A percentile compares a stretch with the other conserved stretches of the same genome.
phyloP scores from a whole-genome alignment of 148 eudicot species.

The Rhododendron simsii region DNA sequence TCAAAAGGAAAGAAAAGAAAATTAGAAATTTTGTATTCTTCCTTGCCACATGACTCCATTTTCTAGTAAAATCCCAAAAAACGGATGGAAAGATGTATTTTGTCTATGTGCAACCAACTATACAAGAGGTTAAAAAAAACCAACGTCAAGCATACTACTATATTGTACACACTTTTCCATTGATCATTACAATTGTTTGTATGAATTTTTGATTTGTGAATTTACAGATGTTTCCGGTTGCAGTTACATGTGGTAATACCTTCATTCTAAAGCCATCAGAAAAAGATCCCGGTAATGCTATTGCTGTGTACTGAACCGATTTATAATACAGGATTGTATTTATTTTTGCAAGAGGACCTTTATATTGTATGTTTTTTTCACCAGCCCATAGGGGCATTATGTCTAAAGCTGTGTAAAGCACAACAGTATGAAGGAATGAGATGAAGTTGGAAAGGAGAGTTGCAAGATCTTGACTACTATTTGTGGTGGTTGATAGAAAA shows the following conservation, averaged over 20 bases:
- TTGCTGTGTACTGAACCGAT: background rate
- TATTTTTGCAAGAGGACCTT: background rate
- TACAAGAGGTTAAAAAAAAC: background rate
- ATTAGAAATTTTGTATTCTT: background rate
- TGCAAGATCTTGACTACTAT: background rate
- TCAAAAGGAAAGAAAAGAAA: background rate
- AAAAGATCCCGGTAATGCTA: slow-evolving; percentile 55
- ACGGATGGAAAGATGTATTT: background rate
- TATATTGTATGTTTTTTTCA: background rate
- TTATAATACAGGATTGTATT: background rate
- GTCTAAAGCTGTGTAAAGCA: background rate
- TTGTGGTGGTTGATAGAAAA: background rate
- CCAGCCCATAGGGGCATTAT: background rate
- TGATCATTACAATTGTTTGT: background rate
- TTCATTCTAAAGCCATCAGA: slow-evolving; percentile 71
- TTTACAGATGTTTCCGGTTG: slow-evolving; percentile 70
- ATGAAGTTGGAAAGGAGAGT: background rate
- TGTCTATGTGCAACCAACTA: background rate
- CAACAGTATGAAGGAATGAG: background rate
- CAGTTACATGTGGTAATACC: slow-evolving; percentile 64
- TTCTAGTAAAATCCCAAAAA: background rate
- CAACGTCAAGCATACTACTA: background rate
- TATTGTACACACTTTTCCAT: background rate
- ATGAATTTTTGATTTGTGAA: background rate
- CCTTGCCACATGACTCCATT: background rate